phyloP scores from a whole-genome alignment of 495 filamentous ascomycete species.

The Peziza echinospora region DNA sequence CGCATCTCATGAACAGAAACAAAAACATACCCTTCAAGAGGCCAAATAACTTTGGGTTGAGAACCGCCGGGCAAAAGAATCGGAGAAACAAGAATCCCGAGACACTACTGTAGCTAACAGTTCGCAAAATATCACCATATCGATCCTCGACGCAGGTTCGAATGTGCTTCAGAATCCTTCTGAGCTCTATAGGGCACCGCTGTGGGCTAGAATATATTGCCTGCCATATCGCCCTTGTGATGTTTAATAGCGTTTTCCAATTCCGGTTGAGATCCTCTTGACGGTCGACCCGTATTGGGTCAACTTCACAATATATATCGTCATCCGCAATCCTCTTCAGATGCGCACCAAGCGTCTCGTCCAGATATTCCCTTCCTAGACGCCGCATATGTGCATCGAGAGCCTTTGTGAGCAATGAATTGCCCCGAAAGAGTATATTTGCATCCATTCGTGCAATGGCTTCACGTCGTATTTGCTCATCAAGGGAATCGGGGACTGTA shows the following conservation, averaged over 20 bases:
- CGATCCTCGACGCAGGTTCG: conserved; percentile 85
- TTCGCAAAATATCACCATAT: conserved; percentile 84
- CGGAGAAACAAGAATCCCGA: conserved; percentile 91
- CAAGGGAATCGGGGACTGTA: conserved; percentile 1
- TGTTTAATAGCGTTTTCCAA: conserved; percentile 54
- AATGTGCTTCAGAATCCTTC: conserved; percentile 78
- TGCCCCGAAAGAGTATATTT: conserved; percentile 86
- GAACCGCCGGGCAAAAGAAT: conserved; percentile 87
- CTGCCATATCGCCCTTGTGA: conserved; percentile 70
- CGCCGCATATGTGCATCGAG: conserved; percentile 90
- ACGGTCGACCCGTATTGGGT: conserved; percentile 52
- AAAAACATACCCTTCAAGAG: conserved; percentile 53
- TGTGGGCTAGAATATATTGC: conserved; percentile 49
- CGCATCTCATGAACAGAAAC: background rate
- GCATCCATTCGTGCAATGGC: conserved; percentile 41
- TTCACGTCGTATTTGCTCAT: background rate
- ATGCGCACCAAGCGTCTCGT: conserved; percentile 68
- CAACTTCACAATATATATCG: conserved; percentile 85
- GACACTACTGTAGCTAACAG: conserved; percentile 87
- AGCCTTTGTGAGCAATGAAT: conserved; percentile 82
- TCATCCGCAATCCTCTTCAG: conserved; percentile 68
- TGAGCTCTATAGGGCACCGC: conserved; percentile 62
- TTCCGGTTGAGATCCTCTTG: conserved; percentile 60
- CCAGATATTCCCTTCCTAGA: conserved; percentile 78
- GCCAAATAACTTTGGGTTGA: conserved; percentile 92